Base-by-base conservation (phyloP, 1,284 basidiomycete species). In the Boletellus deceptivus region DNA sequence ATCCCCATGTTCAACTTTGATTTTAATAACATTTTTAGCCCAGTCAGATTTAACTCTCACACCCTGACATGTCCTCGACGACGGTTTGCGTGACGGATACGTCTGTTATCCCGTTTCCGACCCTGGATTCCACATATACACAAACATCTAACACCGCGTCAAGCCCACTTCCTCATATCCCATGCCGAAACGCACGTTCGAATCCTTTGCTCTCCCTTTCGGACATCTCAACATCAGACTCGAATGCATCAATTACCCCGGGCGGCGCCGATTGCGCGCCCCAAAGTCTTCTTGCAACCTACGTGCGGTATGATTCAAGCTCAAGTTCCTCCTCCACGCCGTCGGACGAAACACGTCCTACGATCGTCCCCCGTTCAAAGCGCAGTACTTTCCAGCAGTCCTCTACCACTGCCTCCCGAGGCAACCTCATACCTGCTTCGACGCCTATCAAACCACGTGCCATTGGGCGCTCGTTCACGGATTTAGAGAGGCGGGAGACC, bases 61-160 rank as follows among this genome's bases (percentile, higher is more conserved):
- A 41, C 41, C 40, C 8, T 33, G 36, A 14, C 55, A 67, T 67
- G 68, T 58, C 63, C 11, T 63, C 60, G 3, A 61, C 59, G 7
- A 65, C 55, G 31, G 33, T 57, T 41, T 69, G 65, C 55, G 36
- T 55, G 45, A 71, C 73, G 47, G 63, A 72, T 14, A 71, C 72
- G 14, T 67, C 72, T 38, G 52, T 68, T 20, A 63, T 70, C 54
- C 70, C 75, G 40, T 68, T 70, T 56, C 68, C 70, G 16, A 57
- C 55, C 34, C 49, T 65, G 20, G 54, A 47, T 14, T 37, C 60
- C 17, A 43, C 68, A 70, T 57, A 69, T 70, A 43, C 72, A 67
- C 62, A 74, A 72, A 53, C 50, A 7, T 70, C 80, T 39, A 84
- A 83, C 66, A 66, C 70, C 22, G 79, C 83, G 16, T 74, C 78